Base-by-base conservation (phyloP, 2,329 filamentous ascomycete genomes). In the Alternaria conjuncta region DNA sequence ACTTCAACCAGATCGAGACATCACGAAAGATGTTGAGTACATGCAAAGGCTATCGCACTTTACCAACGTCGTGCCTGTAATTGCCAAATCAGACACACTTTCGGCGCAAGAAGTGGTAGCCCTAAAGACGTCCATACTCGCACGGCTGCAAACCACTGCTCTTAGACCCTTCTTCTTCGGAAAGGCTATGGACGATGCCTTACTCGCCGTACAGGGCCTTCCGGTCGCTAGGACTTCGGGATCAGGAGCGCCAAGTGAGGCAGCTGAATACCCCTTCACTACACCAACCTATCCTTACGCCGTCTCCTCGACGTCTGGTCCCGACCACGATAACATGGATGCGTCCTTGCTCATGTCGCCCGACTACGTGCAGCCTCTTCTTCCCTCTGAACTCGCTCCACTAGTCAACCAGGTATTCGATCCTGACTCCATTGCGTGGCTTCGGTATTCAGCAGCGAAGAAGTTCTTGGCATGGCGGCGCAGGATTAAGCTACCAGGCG, bases 311-410 rank as follows among this genome's bases (percentile, higher is more conserved):
- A 87, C 87, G 12, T 84, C 87, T 23, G 88, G 86, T 2, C 87
- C 87, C 21, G 93, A 97, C 72, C 83, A 89, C 64, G 93, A 97
- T 43, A 89, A 86, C 46, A 96, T 98, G 90, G 95, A 98, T 77
- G 95, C 94, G 18, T 97, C 93, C 73, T 84, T 97, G 0, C 86
- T 98, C 18, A 98, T 98, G 95, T 94, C 90, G 60, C 90, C 94
- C 1, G 92, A 96, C 72, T 98, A 97, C 75, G 84, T 96, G 13
- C 90, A 93, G 65, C 95, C 95, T 1, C 84, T 97, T 5, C 81
- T 92, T 4, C 81, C 87, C 0, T 96, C 93, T 9, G 94, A 98
- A 61, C 86, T 98, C 3, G 74, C 79, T 6, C 79, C 82, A 9
- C 84, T 98, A 1, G 87, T 97, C n/a, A 83, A 88, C 9, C 87